These are phyloP conservation scores for Alternaria gaisen DNA, from an alignment of 2,329 filamentous ascomycete species.

Conservation along the genomic window DNA sequence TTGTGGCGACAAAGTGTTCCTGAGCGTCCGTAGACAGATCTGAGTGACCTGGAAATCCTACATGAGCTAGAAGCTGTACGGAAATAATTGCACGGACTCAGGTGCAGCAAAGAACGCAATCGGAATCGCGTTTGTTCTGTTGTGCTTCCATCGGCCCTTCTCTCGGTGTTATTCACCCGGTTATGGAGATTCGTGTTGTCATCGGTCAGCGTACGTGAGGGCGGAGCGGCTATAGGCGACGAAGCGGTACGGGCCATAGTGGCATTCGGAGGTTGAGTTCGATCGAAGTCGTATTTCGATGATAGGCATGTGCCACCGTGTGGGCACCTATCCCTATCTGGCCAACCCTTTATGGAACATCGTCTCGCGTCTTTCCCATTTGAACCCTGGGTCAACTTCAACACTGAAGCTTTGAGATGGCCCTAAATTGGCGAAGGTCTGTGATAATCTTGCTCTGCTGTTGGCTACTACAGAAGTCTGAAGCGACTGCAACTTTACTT, in stretches of 20 bases:
- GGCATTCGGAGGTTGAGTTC: background rate
- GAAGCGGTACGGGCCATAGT: background rate
- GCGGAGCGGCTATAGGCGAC: background rate
- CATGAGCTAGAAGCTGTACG: background rate
- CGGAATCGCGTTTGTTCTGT: background rate
- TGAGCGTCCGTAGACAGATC: background rate
- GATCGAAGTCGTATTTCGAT: background rate
- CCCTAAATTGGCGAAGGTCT: background rate
- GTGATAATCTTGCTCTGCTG: background rate
- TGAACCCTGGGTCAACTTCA: background rate
- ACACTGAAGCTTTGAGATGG: background rate
- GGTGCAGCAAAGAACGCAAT: background rate
- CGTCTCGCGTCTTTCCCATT: background rate
- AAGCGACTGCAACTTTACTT: too few species aligned
- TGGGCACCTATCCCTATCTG: background rate
- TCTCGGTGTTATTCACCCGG: background rate
- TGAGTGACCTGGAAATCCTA: too few species aligned
- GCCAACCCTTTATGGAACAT: background rate
- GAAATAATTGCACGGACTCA: too few species aligned
- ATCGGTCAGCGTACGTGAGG: background rate
- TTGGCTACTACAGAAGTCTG: background rate
- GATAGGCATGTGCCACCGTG: background rate
- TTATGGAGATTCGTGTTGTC: background rate
- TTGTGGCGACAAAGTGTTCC: background rate
- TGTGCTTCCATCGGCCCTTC: background rate